Evolutionary conservation across 495 filamentous ascomycete species (phyloP).

Genomic region (Aspergillus homomorphus): DNA sequence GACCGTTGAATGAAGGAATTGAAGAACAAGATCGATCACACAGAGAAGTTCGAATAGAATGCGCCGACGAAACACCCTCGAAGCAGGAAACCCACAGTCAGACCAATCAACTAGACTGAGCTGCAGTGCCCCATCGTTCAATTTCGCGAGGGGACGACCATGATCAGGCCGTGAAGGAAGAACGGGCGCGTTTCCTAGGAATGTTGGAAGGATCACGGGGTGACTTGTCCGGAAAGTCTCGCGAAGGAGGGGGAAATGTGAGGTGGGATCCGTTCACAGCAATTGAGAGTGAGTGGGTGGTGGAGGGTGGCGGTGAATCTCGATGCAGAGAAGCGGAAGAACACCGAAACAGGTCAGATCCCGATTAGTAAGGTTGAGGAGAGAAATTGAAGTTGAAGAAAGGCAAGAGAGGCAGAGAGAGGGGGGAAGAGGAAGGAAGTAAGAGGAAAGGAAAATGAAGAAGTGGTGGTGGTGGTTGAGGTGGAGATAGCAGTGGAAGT

Average conservation of each 20-base stretch:
- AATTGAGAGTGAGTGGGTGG: constrained; percentile 15
- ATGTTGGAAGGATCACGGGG: not conserved
- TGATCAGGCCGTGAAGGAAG: constrained; percentile 26
- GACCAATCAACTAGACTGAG: constrained; percentile 35
- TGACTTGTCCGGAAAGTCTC: not conserved
- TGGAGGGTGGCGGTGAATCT: constrained; percentile 10
- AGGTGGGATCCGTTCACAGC: too few relatives aligned
- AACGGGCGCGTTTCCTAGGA: constrained; percentile 2
- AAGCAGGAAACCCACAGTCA: constrained; percentile 19
- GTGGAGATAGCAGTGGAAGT: not conserved
- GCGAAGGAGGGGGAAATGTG: constrained; percentile 6
- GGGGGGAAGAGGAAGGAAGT: constrained; percentile 4
- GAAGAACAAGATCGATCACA: not conserved
- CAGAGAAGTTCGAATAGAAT: constrained; percentile 8
- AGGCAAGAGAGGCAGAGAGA: constrained; percentile 13
- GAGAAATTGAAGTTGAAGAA: not conserved
- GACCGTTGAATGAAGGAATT: not conserved
- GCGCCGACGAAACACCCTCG: not conserved
- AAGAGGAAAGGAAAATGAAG: constrained; percentile 15
- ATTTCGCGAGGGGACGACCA: constrained; percentile 30
- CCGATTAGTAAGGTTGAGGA: not conserved
- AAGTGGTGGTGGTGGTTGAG: constrained; percentile 22
- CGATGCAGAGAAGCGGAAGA: constrained; percentile 5
- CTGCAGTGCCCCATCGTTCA: constrained; percentile 42
- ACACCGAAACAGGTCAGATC: not conserved